A percentile compares a stretch with the other conserved stretches of the same genome.
phyloP scores from a whole-genome alignment of 345 rosid species.

The Combretum micranthum region DNA sequence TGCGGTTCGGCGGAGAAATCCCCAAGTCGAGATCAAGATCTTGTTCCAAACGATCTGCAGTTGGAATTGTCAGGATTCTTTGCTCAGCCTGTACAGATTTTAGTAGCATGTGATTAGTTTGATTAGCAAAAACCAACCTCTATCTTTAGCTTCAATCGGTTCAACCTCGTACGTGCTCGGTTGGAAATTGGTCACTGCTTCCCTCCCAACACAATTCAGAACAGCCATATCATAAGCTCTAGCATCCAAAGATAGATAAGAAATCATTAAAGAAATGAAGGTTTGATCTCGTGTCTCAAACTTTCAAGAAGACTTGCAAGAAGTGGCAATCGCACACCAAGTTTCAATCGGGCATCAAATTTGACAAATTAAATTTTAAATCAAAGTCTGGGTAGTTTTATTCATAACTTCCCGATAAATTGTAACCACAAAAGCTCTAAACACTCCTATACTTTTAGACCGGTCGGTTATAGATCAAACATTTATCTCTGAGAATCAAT shows the following conservation, averaged over 20 bases:
- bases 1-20: conserved; percentile 35
- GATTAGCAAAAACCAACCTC: conserved; percentile 16
- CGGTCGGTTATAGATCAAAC: too few relatives aligned
- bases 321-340: too few relatives aligned
- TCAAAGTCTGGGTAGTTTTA: too few relatives aligned
- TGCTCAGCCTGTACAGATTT: too few relatives aligned
- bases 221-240: conserved; percentile 98
- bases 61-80: conserved; percentile 4
- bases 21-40: conserved; percentile 53
- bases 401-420: too few relatives aligned
- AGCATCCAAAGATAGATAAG: conserved; percentile 9
- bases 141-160: conserved; percentile 17
- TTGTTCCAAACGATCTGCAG: conserved; percentile 24
- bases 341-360: too few relatives aligned
- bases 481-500: too few relatives aligned
- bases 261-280: too few relatives aligned
- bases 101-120: too few relatives aligned
- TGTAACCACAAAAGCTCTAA: not conserved
- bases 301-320: too few relatives aligned
- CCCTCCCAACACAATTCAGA: conserved; percentile 75
- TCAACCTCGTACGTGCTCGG: conserved; percentile 56
- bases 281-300: too few relatives aligned
- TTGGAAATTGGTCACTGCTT: conserved; percentile 90
- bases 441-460: not conserved
- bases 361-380: too few relatives aligned